Evolutionary conservation across 352 stramenopile genomes (phyloP), one percentile per base, ranked within the genome.

Genomic region (Pythium vanterpoolii): DNA sequence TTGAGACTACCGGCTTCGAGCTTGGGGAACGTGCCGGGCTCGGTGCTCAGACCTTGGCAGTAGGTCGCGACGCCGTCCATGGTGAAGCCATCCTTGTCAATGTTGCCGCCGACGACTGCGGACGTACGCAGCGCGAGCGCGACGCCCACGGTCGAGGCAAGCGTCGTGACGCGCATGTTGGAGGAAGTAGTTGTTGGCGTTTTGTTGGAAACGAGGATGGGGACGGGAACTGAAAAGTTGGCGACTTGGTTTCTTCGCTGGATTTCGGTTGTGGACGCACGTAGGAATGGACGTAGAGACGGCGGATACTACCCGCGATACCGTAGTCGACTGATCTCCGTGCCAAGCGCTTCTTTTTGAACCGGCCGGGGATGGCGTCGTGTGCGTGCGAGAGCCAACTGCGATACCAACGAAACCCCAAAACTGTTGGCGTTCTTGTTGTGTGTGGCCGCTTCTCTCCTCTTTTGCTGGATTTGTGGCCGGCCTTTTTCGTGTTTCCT

Each of bases 11-110:
- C 68, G 31, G 60, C 49, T 13, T 73, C 51, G 27, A 93, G 56
- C 23, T 76, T 59, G 48, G 74, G 56, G 60, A 90, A 86, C 18
- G 28, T 68, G 26, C 64, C 66, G 11, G 47, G 19, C 9, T 49
- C 63, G 30, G 33, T 36, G 30, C 51, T 69, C 19, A 84, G 55
- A 52, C 80, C 83, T 70, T 89, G 74, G 64, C 83, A 93, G 64
- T 93, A 93, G 8, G 83, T 93, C 23, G 77, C 86, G 5, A 61
- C 28, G 33, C 83, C 80, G 49, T 93, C 79, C 39, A 77, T 62
- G 24, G 66, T 73, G 53, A 86, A 93, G 14, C 79, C 80, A 16
- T 60, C 57, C 45, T 70, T 71, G 60, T 92, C 83, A 21, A 92
- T 82, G 60, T 84, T 77, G 30, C 58, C 61, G 11, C 58, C 74